These are phyloP conservation scores for Neoascochyta sp. DNA, from an alignment of 2,329 filamentous ascomycete genomes.

Conservation along the genomic window DNA sequence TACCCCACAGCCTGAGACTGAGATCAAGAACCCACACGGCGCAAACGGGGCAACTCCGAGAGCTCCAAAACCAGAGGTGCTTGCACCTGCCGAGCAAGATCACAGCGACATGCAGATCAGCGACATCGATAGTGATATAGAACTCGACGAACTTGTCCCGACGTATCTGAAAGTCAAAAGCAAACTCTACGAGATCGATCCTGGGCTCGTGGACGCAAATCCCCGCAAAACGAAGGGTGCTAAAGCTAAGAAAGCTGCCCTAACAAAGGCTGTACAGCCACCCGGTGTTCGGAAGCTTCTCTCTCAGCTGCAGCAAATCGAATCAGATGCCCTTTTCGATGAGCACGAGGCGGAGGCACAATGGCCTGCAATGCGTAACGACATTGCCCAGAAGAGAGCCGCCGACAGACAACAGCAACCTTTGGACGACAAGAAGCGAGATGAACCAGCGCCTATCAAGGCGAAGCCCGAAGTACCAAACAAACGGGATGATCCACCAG, in stretches of 20 bases:
- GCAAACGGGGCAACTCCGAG: slow-evolving; percentile 2
- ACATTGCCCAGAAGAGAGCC: slow-evolving; percentile 41
- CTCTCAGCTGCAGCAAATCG: slow-evolving; percentile 71
- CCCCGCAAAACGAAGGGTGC: slow-evolving; percentile 28
- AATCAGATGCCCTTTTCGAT: slow-evolving; percentile 58
- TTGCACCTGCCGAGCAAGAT: slow-evolving; percentile 10
- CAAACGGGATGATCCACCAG: not conserved
- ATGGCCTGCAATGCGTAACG: slow-evolving; percentile 45
- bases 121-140: slow-evolving; percentile 50
- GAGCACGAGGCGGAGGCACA: slow-evolving; percentile 44
- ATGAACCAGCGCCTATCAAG: not conserved
- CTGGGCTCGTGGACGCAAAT: slow-evolving; percentile 55
- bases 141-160: slow-evolving; percentile 56
- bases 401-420: slow-evolving; percentile 15
- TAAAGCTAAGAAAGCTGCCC: slow-evolving; percentile 19
- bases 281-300: slow-evolving; percentile 62
- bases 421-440: not conserved
- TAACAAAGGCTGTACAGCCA: slow-evolving; percentile 18
- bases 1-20: too few relatives aligned
- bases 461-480: not conserved
- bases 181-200: slow-evolving; percentile 46
- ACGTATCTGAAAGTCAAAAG: slow-evolving; percentile 73
- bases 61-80: slow-evolving; percentile 2
- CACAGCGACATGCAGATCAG: slow-evolving; percentile 41
- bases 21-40: too few relatives aligned